Conservation (phyloP, 768 basidiomycete genomes). For the Boletus reticulatus region DNA sequence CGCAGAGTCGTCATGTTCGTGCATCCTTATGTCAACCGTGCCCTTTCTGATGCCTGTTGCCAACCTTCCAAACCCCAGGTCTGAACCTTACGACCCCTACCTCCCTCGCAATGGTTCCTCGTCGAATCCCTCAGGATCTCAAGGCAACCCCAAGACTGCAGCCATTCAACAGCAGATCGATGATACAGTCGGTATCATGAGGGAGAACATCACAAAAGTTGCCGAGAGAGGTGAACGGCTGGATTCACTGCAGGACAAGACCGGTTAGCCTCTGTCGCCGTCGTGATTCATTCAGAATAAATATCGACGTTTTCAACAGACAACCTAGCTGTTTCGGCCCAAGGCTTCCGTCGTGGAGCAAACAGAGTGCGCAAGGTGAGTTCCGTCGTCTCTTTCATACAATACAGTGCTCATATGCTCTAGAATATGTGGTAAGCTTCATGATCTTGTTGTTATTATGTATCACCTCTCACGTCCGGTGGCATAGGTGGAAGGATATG, state of each 20-base stretch:
- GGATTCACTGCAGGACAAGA: conserved; percentile 96
- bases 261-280: conserved; percentile 58
- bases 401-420: conserved; percentile 7
- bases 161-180: conserved; percentile 98
- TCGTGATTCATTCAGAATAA: background rate
- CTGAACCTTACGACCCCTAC: conserved; percentile 99
- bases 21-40: background rate
- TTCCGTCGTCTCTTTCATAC: background rate
- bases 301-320: conserved; percentile 46
- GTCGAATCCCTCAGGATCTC: conserved; percentile 46
- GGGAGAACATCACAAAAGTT: conserved; percentile 95
- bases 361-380: conserved; percentile 94
- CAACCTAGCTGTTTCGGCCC: conserved; percentile 96
- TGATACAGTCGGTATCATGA: conserved; percentile 96
- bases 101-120: conserved; percentile 80
- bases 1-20: conserved; percentile 28
- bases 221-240: conserved; percentile 93
- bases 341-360: conserved; percentile 96
- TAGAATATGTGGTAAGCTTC: conserved; percentile 88
- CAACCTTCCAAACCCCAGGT: conserved; percentile 51
- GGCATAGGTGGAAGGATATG: conserved; percentile 92
- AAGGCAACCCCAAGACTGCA: conserved; percentile 79
- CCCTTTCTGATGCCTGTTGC: conserved; percentile 4
- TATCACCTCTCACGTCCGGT: conserved; percentile 6
- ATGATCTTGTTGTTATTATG: background rate